Conservation (phyloP, 495 filamentous ascomycete genomes). For the Articulospora tetracladia region DNA sequence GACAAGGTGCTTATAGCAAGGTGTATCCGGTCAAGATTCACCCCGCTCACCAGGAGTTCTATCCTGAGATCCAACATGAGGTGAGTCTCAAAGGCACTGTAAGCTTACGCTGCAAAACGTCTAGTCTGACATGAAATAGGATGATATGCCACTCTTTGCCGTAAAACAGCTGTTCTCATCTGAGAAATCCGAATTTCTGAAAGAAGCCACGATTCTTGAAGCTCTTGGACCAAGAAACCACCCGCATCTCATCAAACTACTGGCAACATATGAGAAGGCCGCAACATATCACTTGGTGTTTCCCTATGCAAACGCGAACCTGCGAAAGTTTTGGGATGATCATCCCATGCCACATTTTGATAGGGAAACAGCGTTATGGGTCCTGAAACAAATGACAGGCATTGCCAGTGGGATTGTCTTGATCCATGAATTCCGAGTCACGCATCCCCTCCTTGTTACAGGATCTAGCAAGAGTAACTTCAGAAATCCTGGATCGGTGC, state of each 20-base stretch:
- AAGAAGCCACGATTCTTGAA: conserved; percentile 12
- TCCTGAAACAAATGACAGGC: conserved; percentile 17
- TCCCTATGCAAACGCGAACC: conserved; percentile 16
- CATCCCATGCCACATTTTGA: conserved; percentile 5
- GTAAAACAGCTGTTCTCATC: conserved; percentile 16
- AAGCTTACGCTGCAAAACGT: neutral
- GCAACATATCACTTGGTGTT: conserved; percentile 19
- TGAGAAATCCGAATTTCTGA: conserved; percentile 9
- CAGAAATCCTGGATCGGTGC: neutral
- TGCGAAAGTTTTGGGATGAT: conserved; percentile 16
- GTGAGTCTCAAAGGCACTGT: neutral
- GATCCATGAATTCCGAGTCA: conserved; percentile 17
- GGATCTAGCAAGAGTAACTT: neutral
- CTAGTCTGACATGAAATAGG: conserved; percentile 3
- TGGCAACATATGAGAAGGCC: conserved; percentile 12
- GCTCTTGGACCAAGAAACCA: conserved; percentile 13
- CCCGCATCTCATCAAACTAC: conserved; percentile 13
- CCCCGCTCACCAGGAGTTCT: conserved; percentile 22
- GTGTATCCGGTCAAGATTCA: conserved; percentile 20
- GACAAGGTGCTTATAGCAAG: conserved; percentile 17
- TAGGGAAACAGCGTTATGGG: conserved; percentile 11
- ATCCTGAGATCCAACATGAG: neutral
- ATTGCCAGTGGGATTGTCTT: conserved; percentile 12
- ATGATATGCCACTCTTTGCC: conserved; percentile 9
- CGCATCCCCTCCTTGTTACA: neutral